Base-by-base conservation (phyloP, 495 filamentous ascomycete species). In the Penicillium subrubescens region DNA sequence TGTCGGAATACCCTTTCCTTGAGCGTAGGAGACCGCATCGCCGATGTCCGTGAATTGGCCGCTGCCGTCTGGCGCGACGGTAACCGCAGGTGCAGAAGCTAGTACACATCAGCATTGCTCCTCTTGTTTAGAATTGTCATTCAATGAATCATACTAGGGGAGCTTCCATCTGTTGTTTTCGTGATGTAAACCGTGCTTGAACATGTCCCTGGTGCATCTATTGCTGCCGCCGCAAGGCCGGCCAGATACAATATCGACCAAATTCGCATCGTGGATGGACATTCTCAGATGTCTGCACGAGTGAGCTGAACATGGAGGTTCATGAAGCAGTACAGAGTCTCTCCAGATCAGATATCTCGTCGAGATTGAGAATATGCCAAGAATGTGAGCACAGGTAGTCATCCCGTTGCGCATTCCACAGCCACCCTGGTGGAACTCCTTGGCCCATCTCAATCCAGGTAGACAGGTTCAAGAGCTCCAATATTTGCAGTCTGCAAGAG, bases 11-110 rank as follows among this genome's bases (percentile, higher is more conserved):
- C 43, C 35, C 35, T 67, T 50, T n/a, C n/a, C 15, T 27, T 67
- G 65, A 8, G 65, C 65, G 35, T 67, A 67, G 0, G 57, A 51
- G 29, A 63, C 58, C 12, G 57, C 65, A 35, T 67, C 59, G 33
- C 52, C 61, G 34, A 67, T 63, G 8, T 43, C 61, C 7, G 61
- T 67, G 19, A 65, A 65, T 17, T 59, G 59, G 17, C 55, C 66
- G 29, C 31, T 25, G 44, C 54, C 37, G 23, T 65, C 66, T 4
- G 60, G 62, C 19, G 61, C 65, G 31, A 67, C 65, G 8, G 65
- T 67, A 6, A 67, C 44, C 1, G 41, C 41, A 8, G 50, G 50
- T 50, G 23, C 25, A 34, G 57, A 48, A 29, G 27, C 39, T 59
- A 8, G 25, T 25, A 17, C 14, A 34, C 1, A 29, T 34, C 17